Percentiles rank a stretch among this genome's conserved stretches.
Evolutionary conservation across 1,284 basidiomycete species (phyloP).

Genomic region (Crucibulum parvulum): DNA sequence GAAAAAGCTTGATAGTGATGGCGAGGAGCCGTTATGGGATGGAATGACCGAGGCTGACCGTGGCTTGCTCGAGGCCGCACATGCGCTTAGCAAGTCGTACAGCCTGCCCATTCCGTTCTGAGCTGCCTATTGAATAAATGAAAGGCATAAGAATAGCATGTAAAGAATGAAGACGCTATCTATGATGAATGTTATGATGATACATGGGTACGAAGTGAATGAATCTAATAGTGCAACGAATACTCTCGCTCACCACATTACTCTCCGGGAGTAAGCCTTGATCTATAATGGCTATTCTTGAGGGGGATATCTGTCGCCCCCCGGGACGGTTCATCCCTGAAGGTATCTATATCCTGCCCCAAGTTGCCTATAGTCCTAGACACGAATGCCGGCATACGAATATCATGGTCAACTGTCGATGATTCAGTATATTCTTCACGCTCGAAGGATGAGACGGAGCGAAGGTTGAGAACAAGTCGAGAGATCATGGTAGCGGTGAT

Average conservation of each 20-base stretch:
- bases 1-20: neutral
- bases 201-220: neutral
- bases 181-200: neutral
- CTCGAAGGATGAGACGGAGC: slow-evolving; percentile 4
- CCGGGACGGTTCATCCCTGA: neutral
- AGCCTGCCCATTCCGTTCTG: neutral
- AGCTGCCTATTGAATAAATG: neutral
- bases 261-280: too few relatives aligned
- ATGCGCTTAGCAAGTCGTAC: neutral
- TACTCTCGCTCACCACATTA: too few relatives aligned
- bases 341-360: neutral
- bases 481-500: slow-evolving; percentile 24
- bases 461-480: slow-evolving; percentile 24
- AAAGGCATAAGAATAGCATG: too few relatives aligned
- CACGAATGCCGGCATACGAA: neutral
- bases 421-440: neutral
- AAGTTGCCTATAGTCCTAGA: neutral
- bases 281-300: too few relatives aligned
- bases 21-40: neutral
- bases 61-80: slow-evolving; percentile 22
- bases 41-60: neutral
- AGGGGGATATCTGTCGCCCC: too few relatives aligned
- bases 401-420: neutral
- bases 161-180: too few relatives aligned
- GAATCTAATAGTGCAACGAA: neutral